A percentile compares a stretch with the other conserved stretches of the same genome.
These are phyloP conservation scores for Cetradonia linearis DNA, from an alignment of 495 filamentous ascomycete genomes.

Conservation along the genomic window DNA sequence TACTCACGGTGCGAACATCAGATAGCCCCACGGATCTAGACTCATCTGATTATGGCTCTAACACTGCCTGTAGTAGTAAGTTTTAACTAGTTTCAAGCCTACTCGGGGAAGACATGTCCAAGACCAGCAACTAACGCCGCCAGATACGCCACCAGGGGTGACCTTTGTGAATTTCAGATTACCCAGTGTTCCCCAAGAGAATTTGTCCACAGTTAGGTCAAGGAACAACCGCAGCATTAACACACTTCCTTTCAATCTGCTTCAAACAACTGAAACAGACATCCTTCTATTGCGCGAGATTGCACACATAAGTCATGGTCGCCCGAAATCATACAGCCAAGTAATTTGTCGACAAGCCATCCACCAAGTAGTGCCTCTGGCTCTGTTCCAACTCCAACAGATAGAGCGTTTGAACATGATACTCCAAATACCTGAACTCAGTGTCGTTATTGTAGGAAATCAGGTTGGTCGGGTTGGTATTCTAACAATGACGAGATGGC, in stretches of 20 bases:
- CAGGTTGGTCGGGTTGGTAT: conserved; percentile 66
- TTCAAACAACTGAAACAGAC: conserved; percentile 9
- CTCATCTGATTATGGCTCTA: too few relatives aligned
- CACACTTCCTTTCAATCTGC: conserved; percentile 28
- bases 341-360: conserved; percentile 41
- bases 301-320: not conserved
- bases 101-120: too few relatives aligned
- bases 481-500: conserved; percentile 52
- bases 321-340: conserved; percentile 26
- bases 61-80: too few relatives aligned
- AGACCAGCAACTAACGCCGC: too few relatives aligned
- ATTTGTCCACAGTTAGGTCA: too few relatives aligned
- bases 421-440: conserved; percentile 65
- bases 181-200: too few relatives aligned
- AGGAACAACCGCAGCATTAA: too few relatives aligned
- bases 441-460: conserved; percentile 61
- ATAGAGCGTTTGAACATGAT: conserved; percentile 69
- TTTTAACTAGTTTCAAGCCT: too few relatives aligned
- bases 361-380: conserved; percentile 32
- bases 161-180: too few relatives aligned
- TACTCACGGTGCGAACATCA: too few relatives aligned
- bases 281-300: conserved; percentile 22
- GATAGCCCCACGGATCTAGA: too few relatives aligned
- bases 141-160: too few relatives aligned
- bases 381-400: conserved; percentile 30